Evolutionary conservation across 768 basidiomycete genomes (phyloP).

Genomic region (Serendipita sp.): DNA sequence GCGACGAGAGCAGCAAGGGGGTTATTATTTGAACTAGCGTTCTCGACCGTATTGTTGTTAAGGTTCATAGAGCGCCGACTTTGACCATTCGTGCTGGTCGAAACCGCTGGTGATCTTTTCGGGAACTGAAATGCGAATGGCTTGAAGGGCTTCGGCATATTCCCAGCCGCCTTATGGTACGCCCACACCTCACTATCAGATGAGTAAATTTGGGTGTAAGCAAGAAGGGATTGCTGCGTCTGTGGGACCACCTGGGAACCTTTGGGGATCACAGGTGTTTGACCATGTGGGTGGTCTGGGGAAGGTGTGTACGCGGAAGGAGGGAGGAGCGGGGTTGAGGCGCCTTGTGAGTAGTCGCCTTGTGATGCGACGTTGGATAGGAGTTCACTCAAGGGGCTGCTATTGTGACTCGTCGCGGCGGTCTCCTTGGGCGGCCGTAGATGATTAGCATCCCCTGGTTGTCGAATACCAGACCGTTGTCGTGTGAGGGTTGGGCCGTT

Average conservation of each 20-base stretch:
- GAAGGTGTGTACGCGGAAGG: background rate
- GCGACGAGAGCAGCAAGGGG: background rate
- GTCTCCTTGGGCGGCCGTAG: background rate
- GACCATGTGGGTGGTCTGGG: background rate
- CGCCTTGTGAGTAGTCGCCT: too few species aligned
- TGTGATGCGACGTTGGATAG: background rate
- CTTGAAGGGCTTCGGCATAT: constrained; percentile 4
- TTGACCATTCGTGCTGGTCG: background rate
- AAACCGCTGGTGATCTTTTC: background rate
- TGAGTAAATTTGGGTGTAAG: background rate
- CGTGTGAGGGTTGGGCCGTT: background rate
- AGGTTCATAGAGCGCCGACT: background rate
- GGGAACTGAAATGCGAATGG: constrained; percentile 5
- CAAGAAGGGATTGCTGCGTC: background rate
- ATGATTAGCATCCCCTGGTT: constrained; percentile 5
- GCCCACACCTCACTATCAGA: background rate
- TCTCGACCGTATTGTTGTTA: background rate
- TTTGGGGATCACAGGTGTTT: background rate
- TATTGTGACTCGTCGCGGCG: background rate
- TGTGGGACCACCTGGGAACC: background rate
- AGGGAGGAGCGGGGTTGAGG: background rate
- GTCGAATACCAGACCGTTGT: constrained; percentile 4
- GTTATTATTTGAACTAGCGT: background rate
- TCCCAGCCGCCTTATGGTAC: constrained; percentile 2
- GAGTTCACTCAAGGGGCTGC: background rate